Evolutionary conservation across 345 rosid genomes (phyloP), one percentile per base, ranked within the genome.

Genomic region (Euclidium syriacum): DNA sequence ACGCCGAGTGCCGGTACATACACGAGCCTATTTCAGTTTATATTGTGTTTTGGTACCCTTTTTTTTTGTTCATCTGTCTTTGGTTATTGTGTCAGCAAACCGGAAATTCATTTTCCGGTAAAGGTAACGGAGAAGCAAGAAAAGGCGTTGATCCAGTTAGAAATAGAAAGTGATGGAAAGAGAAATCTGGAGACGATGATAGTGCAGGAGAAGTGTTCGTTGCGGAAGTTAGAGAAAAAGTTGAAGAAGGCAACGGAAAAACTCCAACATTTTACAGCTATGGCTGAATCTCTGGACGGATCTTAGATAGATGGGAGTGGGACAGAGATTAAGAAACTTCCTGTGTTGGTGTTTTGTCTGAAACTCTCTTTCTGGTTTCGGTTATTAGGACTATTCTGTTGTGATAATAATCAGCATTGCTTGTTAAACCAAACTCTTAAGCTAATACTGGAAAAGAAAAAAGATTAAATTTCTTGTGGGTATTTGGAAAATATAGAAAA

Each of bases 1-100:
- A 72, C 42, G 77, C 83, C 12, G 90, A 85, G 5, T 65, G 19
- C 39, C 34, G 62, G 70, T 65, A 65, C 27, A 11, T 44, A 14
- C 52, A n/a, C n/a, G n/a, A n/a, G n/a, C 3, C 27, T 42, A 19
- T 10, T 30, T 30, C 50, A 41, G n/a, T 27, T n/a, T n/a, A n/a
- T 42, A 29, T 41, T 11, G 9, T n/a, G 30, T 12, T 56, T 54
- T 34, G 7, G n/a, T 2, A 16, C 22, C n/a, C n/a, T n/a, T n/a
- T 27, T 14, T 20, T 12, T 40, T 14, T 59, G 19, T 59, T 19
- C 7, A 35, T 35, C 36, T 26, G 30, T 27, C 27, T 50, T 25
- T 50, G 69, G 35, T 41, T 29, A 19, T 18, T 49, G 52, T 43
- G 41, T 33, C 38, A 56, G 71, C 46, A 16, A 16, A 38, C 64